Evolutionary conservation across 106 monocot genomes (phyloP), one percentile per base, ranked within the genome.

Genomic region (Vanilla planifolia): DNA sequence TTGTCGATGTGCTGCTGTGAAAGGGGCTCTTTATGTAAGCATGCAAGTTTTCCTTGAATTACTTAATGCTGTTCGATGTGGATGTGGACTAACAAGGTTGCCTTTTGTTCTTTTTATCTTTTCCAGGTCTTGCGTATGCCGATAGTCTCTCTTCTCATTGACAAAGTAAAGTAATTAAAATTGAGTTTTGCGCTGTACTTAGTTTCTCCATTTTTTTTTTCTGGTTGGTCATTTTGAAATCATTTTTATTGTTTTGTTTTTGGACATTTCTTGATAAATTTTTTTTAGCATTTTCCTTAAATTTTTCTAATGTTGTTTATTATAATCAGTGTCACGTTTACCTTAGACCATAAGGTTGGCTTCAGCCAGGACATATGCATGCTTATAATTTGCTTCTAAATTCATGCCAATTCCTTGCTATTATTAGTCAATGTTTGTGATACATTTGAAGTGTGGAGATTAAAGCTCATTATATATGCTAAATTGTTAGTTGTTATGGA

Each of bases 1-100:
- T 63, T 99, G 98, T 56, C 82, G 92, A 13, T 85, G 79, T 78
- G 98, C 98, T 80, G 98, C 98, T 46, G 98, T 99, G 48, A 99
- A 88, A 82, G 98, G 98, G 60, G 79, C 98, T 74, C 73, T 96
- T 15, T 96, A 90, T 87, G 90, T 89, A 86, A 83, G 89, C 15
- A 20, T 27, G 17, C 37, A 14, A 7, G 11, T 32, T 14, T 22
- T 52, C 39, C 42, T 63, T 21, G 45, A 13, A 17, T 15, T 28
- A 35, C 33, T 64, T n/a, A n/a, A n/a, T n/a, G n/a, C n/a, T n/a
- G n/a, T n/a, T n/a, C n/a, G n/a, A 37, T 41, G 13, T 43, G 16
- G 29, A 19, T 41, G 8, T 51, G 4, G 10, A n/a, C n/a, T n/a
- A n/a, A n/a, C n/a, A n/a, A n/a, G n/a, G n/a, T n/a, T n/a, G n/a